These are phyloP conservation scores for Penicillium sp. DNA, from an alignment of 2,329 filamentous ascomycete species.

Conservation along the genomic window DNA sequence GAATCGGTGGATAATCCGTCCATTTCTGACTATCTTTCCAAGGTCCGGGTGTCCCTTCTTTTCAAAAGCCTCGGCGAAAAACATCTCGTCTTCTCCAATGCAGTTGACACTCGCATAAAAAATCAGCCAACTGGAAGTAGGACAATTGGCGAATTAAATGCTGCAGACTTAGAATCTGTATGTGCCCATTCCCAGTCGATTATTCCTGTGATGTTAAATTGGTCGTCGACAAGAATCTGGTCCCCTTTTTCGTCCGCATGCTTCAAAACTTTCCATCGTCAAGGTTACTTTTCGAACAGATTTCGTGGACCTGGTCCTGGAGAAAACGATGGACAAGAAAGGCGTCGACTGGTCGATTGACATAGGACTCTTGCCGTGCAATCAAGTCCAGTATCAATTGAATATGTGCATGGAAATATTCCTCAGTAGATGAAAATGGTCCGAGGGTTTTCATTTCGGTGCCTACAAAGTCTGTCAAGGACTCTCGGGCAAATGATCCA, in stretches of 20 bases:
- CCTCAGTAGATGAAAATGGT: conserved; percentile 36
- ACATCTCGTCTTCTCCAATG: conserved; percentile 40
- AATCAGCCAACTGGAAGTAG: conserved; percentile 42
- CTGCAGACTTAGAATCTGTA: conserved; percentile 33
- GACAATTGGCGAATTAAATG: conserved; percentile 46
- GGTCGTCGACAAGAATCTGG: conserved; percentile 48
- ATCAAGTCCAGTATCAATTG: conserved; percentile 41
- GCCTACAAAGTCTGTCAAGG: conserved; percentile 35
- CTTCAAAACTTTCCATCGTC: conserved; percentile 43
- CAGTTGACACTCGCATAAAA: conserved; percentile 41
- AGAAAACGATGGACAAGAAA: conserved; percentile 47
- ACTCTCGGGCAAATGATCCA: conserved; percentile 41
- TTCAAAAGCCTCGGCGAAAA: conserved; percentile 36
- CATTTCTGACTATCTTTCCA: conserved; percentile 38
- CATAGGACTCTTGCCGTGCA: conserved; percentile 36
- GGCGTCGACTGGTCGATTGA: conserved; percentile 32
- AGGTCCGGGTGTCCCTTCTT: conserved; percentile 38
- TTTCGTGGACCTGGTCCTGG: conserved; percentile 31
- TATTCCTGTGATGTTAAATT: conserved; percentile 50
- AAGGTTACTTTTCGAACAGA: conserved; percentile 14
- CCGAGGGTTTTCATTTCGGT: conserved; percentile 28
- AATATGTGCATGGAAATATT: conserved; percentile 39
- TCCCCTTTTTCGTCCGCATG: conserved; percentile 52
- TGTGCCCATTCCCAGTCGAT: conserved; percentile 31
- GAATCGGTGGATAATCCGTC: conserved; percentile 41